Evolutionary conservation across 2,329 filamentous ascomycete genomes (phyloP).

Genomic region (Coniochaeta sp.): DNA sequence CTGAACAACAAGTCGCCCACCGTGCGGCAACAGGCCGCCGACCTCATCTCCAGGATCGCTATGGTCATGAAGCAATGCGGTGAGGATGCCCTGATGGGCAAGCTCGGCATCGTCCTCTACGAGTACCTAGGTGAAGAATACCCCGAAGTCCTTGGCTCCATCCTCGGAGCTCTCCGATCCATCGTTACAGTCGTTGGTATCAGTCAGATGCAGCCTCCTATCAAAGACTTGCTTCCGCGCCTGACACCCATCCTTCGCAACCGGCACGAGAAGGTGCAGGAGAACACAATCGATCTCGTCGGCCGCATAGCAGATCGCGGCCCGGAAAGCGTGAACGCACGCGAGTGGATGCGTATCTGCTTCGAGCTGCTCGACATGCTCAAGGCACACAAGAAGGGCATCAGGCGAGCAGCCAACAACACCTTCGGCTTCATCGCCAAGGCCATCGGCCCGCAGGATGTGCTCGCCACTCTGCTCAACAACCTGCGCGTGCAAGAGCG

Average conservation of each 20-base stretch:
- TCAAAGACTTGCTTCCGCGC: constrained; percentile 89
- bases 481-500: constrained; percentile 96
- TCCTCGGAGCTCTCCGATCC: constrained; percentile 85
- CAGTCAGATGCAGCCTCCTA: constrained; percentile 95
- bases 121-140: constrained; percentile 99
- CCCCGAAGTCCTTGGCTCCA: constrained; percentile 93
- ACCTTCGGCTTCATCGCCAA: constrained; percentile 99
- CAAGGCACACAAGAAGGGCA: constrained; percentile 99
- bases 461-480: constrained; percentile 89
- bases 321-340: constrained; percentile 89
- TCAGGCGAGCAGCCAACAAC: constrained; percentile 96
- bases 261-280: constrained; percentile 97
- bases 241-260: constrained; percentile 97
- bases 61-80: constrained; percentile 99
- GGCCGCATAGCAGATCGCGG: constrained; percentile 96
- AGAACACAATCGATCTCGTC: constrained; percentile 97
- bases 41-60: constrained; percentile 92
- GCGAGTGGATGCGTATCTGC: constrained; percentile 99
- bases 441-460: constrained; percentile 95
- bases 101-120: constrained; percentile 89
- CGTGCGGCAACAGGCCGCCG: constrained; percentile 92
- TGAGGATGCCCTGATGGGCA: constrained; percentile 91
- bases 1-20: constrained; percentile 97
- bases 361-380: constrained; percentile 99
- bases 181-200: constrained; percentile 98